Evolutionary conservation across 495 filamentous ascomycete species (phyloP).

Genomic region (Staphylotrichum tortipilum): DNA sequence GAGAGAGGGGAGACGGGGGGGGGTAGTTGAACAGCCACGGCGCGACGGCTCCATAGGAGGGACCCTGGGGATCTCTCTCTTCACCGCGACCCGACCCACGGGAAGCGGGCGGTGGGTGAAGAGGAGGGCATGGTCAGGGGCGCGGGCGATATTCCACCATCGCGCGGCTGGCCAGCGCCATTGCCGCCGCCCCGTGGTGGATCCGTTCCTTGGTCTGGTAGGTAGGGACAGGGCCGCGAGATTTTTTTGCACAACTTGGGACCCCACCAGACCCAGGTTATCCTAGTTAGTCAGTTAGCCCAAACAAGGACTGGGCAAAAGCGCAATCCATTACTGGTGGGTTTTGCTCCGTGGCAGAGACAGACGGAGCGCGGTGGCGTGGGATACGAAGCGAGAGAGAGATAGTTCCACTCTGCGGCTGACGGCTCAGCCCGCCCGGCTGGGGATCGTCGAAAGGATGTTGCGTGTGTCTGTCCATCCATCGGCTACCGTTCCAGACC

Average conservation of each 20-base stretch:
- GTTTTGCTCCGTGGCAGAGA: no score
- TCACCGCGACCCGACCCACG: not conserved
- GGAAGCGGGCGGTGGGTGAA: not conserved
- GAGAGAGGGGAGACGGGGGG: no score
- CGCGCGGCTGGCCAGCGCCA: not conserved
- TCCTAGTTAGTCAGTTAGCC: no score
- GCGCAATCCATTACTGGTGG: no score
- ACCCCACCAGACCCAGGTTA: no score
- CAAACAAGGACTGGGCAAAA: not conserved
- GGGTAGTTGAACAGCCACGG: no score
- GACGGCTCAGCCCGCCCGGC: slow-evolving; percentile 1
- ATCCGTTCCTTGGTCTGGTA: no score
- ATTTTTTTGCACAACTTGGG: not conserved
- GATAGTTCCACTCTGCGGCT: no score
- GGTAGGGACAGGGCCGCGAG: not conserved
- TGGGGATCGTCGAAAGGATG: not conserved
- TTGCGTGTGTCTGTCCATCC: not conserved
- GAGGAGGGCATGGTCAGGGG: no score
- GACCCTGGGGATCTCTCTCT: not conserved
- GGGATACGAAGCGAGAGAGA: no score
- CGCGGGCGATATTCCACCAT: not conserved
- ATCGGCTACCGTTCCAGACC: not conserved
- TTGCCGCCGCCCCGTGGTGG: not conserved
- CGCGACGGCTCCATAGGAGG: no score
- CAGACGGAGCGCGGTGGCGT: no score